These are phyloP conservation scores for Monosporozyma solicola DNA, from an alignment of 805 yeast genomes.

Conservation along the genomic window DNA sequence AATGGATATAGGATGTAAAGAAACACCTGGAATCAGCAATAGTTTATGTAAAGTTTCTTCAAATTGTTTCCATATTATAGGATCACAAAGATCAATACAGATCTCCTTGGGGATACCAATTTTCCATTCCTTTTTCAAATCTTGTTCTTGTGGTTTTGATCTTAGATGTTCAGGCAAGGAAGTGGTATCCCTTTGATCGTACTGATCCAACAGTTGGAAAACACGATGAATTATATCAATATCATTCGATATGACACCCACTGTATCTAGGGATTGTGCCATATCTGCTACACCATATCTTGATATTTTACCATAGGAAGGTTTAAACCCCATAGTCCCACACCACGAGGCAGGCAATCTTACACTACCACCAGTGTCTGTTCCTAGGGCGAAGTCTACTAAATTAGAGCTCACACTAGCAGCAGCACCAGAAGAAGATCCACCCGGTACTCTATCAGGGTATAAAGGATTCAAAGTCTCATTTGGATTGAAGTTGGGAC, in stretches of 20 bases:
- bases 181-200: slow-evolving; percentile 78
- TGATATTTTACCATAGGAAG: slow-evolving; percentile 85
- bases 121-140: slow-evolving; percentile 21
- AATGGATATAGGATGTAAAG: slow-evolving; percentile 54
- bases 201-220: slow-evolving; percentile 45
- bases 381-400: slow-evolving; percentile 69
- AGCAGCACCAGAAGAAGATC: slow-evolving; percentile 95
- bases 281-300: slow-evolving; percentile 88
- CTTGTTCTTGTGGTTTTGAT: slow-evolving; percentile 4
- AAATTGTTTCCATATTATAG: slow-evolving; percentile 21
- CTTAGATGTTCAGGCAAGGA: slow-evolving; percentile 37
- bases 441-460: slow-evolving; percentile 42
- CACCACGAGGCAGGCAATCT: slow-evolving; percentile 87
- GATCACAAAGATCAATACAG: slow-evolving; percentile 44
- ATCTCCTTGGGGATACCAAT: slow-evolving; percentile 75
- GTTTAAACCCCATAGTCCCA: slow-evolving; percentile 81
- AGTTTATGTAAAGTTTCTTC: slow-evolving; percentile 35
- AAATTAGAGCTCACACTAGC: slow-evolving; percentile 73
- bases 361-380: slow-evolving; percentile 97
- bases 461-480: slow-evolving; percentile 17
- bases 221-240: slow-evolving; percentile 39
- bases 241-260: slow-evolving; percentile 63
- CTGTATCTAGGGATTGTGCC: slow-evolving; percentile 92
- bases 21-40: slow-evolving; percentile 32
- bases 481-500: slow-evolving; percentile 50